Evolutionary conservation across 225 moss, liverwort and hornwort genomes (phyloP).

Genomic region (Climacium dendroides): DNA sequence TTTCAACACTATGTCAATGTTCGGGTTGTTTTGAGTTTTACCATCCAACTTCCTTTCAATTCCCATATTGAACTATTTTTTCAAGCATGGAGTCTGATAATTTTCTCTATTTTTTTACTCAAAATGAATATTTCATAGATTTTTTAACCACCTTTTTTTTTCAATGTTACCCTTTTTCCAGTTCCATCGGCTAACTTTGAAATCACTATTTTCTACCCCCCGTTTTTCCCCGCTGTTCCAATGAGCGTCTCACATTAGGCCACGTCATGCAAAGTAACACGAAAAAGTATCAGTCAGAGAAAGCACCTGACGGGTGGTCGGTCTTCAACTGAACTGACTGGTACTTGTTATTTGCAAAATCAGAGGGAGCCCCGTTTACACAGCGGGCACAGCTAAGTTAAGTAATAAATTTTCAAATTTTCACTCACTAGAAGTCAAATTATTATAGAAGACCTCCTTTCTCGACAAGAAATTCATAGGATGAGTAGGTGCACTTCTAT

Average conservation of each 20-base stretch:
- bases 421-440: no score
- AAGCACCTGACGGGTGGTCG: no score
- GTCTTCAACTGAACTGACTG: neutral
- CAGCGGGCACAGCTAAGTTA: no score
- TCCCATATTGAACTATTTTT: neutral
- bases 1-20: neutral
- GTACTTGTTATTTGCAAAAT: neutral
- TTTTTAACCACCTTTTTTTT: neutral
- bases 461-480: no score
- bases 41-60: neutral
- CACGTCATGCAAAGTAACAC: neutral
- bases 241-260: neutral
- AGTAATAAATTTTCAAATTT: neutral
- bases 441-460: no score
- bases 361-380: no score
- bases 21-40: neutral
- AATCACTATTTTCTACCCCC: neutral
- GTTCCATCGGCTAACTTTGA: neutral
- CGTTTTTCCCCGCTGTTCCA: neutral
- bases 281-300: neutral
- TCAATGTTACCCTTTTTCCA: fast-evolving
- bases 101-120: neutral
- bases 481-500: no score
- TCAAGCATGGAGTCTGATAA: fast-evolving
- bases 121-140: neutral